These are phyloP conservation scores for Botryotinia convoluta DNA, from an alignment of 2,329 filamentous ascomycete genomes.

Conservation along the genomic window DNA sequence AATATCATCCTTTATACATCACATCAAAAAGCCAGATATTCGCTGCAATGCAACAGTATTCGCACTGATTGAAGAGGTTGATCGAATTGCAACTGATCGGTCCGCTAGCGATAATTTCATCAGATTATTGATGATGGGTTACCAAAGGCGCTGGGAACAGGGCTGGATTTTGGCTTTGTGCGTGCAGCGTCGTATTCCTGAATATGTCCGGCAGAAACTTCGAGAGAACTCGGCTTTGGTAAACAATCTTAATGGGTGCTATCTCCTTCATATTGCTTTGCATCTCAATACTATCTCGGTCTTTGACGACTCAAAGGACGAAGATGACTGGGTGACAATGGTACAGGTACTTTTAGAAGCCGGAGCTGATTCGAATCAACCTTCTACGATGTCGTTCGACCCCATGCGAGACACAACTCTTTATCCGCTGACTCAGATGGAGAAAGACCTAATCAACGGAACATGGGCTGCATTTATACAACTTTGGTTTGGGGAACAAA, in stretches of 20 bases:
- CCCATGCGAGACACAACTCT: background rate
- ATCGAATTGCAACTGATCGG: background rate
- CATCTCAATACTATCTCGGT: rapidly evolving
- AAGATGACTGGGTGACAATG: background rate
- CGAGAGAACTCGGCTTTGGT: no score
- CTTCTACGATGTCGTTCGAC: background rate
- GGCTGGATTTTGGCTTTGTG: background rate
- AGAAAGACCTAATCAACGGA: background rate
- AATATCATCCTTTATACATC: background rate
- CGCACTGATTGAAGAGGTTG: background rate
- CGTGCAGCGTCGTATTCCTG: background rate
- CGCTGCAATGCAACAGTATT: background rate
- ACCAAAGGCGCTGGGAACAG: background rate
- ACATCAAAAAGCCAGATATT: rapidly evolving
- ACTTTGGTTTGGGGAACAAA: background rate
- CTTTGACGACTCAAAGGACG: rapidly evolving
- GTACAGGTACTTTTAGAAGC: background rate
- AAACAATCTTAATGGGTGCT: background rate
- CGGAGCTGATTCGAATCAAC: background rate
- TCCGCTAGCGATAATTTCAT: background rate
- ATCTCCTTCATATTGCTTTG: background rate
- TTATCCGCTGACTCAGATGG: no score
- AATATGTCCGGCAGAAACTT: background rate
- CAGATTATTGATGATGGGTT: background rate
- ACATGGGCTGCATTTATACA: background rate